Base-by-base conservation (phyloP, 352 stramenopile genomes). In the Phytophthora foliorum region DNA sequence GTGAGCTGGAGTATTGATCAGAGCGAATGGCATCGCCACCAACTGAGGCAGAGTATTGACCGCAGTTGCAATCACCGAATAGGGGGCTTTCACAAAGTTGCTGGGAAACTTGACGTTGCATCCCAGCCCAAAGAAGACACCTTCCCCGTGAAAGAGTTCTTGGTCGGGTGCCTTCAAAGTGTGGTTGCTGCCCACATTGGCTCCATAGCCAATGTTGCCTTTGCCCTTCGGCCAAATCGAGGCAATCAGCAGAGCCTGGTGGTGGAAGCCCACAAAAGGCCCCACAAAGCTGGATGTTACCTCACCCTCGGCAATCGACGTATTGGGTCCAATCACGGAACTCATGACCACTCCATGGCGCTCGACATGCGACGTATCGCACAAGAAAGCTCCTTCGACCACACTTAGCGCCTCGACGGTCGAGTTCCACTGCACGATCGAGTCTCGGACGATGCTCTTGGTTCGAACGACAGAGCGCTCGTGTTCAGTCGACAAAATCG, bases 171-270 rank as follows among this genome's bases (percentile, higher is more conserved):
- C 87, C 51, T 94, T 95, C n/a, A 96, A 69, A 44, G 97, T 99
- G 76, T 99, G 97, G 74, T 99, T 99, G 57, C 91, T 98, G 42
- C 97, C 97, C 24, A 99, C 94, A 67, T 99, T 99, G 49, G 94
- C 95, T 27, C 95, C 95, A 54, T 98, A 98, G 16, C 89, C 92
- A 41, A 98, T 77, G 62, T 98, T 98, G 16, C 95, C 95, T 69
- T 94, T 91, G n/a, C 95, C 95, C 27, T 93, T 67, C 8, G 92
- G 92, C 95, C 95, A 98, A 32, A 97, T 79, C 7, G 88, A 86
- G 36, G 94, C 89, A 58, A 98, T 98, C 17, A 98, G 78, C 48
- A 98, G 82, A 4, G 89, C 86, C 54, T 98, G 93, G 75, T 98
- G 95, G 61, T 98, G 93, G 65, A 98, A 98, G 13, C 95, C 95